Conservation (phyloP, 768 basidiomycete species). For the Suillus paluster region DNA sequence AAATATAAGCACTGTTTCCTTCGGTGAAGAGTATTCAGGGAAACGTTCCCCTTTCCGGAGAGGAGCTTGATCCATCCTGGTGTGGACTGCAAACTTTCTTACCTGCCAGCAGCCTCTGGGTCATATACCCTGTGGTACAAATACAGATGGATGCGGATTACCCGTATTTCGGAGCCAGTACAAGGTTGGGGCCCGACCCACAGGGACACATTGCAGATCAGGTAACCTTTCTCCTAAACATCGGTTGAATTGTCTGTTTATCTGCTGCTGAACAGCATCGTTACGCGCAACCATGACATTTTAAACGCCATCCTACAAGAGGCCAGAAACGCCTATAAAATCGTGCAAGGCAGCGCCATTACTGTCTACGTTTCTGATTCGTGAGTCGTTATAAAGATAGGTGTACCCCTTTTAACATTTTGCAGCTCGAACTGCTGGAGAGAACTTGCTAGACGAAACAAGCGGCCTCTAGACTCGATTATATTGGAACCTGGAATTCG, state of each 20-base stretch:
- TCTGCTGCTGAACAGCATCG: constrained; percentile 43
- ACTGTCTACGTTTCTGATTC: constrained; percentile 55
- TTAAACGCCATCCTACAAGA: constrained; percentile 59
- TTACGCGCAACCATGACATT: constrained; percentile 48
- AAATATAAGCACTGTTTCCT: constrained; percentile 49
- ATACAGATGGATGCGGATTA: constrained; percentile 34
- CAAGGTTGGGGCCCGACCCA: constrained; percentile 20
- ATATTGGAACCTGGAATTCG: constrained; percentile 73
- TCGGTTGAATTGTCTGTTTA: not conserved
- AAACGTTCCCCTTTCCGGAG: constrained; percentile 29
- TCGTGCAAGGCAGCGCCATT: constrained; percentile 55
- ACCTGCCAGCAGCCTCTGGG: constrained; percentile 37
- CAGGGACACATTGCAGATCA: constrained; percentile 28
- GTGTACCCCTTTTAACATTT: not conserved
- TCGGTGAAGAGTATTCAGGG: constrained; percentile 40
- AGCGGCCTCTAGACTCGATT: constrained; percentile 69
- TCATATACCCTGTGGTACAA: constrained; percentile 41
- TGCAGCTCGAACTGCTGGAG: constrained; percentile 50
- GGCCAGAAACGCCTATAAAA: constrained; percentile 54
- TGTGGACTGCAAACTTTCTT: constrained; percentile 31
- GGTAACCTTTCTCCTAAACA: constrained; percentile 10
- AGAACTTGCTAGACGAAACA: constrained; percentile 58
- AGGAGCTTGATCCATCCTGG: constrained; percentile 25
- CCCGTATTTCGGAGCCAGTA: constrained; percentile 23
- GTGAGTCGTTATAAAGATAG: constrained; percentile 27